Conservation (phyloP, 2,329 filamentous ascomycete species). For the Botryotinia calthae region DNA sequence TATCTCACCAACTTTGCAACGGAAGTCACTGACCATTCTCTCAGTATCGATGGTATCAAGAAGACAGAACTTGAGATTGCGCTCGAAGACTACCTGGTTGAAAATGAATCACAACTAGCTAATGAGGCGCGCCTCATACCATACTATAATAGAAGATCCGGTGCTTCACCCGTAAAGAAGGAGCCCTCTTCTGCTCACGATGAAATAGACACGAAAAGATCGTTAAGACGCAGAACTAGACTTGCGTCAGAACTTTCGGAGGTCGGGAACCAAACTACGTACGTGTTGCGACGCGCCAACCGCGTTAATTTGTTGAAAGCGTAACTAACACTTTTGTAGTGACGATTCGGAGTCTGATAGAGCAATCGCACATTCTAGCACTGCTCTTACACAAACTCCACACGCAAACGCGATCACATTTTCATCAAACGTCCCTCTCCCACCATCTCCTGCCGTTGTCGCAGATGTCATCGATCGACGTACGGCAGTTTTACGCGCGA, state of each 20-base stretch:
- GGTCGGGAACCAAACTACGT: conserved; percentile 31
- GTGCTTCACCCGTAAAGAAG: conserved; percentile 61
- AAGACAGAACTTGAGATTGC: conserved; percentile 76
- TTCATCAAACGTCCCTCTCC: conserved; percentile 63
- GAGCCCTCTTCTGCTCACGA: conserved; percentile 44
- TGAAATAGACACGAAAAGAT: conserved; percentile 43
- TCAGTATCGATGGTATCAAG: conserved; percentile 66
- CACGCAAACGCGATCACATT: conserved; percentile 40
- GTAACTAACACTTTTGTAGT: conserved; percentile 30
- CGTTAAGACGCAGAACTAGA: conserved; percentile 47
- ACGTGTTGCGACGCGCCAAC: conserved; percentile 29
- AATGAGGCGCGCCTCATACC: conserved; percentile 64
- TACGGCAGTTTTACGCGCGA: conserved; percentile 62
- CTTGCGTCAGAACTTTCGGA: conserved; percentile 42
- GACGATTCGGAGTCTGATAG: conserved; percentile 38
- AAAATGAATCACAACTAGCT: conserved; percentile 64
- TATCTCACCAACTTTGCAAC: conserved; percentile 10
- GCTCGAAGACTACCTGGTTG: conserved; percentile 70
- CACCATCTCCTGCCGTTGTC: conserved; percentile 76
- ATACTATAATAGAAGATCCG: conserved; percentile 70
- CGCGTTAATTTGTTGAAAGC: conserved; percentile 24
- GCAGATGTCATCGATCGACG: conserved; percentile 73
- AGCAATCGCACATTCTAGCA: conserved; percentile 32
- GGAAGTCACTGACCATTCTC: conserved; percentile 26
- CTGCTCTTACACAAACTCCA: conserved; percentile 37